Evolutionary conservation across 2,329 filamentous ascomycete species (phyloP).

Genomic region (Aureobasidium sp.): DNA sequence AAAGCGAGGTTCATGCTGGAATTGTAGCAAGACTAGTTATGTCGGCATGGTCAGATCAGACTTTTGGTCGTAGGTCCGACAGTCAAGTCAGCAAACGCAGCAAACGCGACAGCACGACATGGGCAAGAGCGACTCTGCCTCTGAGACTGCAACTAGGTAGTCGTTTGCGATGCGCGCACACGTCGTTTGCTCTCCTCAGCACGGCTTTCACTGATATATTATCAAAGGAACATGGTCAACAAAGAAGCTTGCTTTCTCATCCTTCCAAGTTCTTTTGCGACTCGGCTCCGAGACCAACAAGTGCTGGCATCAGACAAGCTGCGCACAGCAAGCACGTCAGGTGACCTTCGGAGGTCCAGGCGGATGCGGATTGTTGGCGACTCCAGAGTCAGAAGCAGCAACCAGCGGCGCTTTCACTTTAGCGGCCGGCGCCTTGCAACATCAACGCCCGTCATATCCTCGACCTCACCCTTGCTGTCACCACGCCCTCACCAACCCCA

Average conservation of each 20-base stretch:
- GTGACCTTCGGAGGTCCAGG: background rate
- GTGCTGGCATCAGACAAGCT: background rate
- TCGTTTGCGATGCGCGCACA: background rate
- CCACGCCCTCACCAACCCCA: background rate
- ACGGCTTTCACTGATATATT: background rate
- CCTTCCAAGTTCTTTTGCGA: background rate
- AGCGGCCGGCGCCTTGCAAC: background rate
- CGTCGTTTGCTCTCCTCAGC: background rate
- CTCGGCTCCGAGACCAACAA: background rate
- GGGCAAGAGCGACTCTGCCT: background rate
- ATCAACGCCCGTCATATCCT: slow-evolving; percentile 9
- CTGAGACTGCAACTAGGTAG: background rate
- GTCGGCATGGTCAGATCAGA: background rate
- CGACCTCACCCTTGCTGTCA: background rate
- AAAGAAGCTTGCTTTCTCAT: background rate
- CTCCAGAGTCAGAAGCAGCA: background rate
- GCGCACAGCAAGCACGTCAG: background rate
- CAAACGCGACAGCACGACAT: background rate
- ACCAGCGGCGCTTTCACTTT: background rate
- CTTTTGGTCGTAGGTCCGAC: background rate
- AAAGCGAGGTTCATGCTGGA: slow-evolving; percentile 59
- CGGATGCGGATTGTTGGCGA: background rate
- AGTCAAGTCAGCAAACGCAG: background rate
- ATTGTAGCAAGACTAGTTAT: background rate
- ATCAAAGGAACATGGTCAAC: background rate